These are phyloP conservation scores for Hericium coralloides DNA, from an alignment of 768 basidiomycete genomes.

Conservation along the genomic window DNA sequence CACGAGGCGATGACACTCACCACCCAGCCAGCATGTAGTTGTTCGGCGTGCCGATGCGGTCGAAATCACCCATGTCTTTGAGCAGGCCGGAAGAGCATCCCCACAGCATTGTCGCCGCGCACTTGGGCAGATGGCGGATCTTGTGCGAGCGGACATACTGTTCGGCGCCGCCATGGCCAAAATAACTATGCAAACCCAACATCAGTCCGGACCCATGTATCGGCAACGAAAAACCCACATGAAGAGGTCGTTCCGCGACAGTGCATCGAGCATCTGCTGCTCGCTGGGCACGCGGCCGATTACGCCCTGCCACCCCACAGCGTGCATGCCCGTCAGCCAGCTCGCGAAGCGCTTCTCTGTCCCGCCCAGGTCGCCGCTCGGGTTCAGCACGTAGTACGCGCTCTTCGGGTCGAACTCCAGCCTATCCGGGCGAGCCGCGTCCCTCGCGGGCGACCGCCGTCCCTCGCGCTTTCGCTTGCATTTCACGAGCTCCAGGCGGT, in stretches of 20 bases:
- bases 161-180: slow-evolving; percentile 94
- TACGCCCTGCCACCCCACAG: slow-evolving; percentile 78
- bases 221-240: slow-evolving; percentile 48
- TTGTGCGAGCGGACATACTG: slow-evolving; percentile 88
- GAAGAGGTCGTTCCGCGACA: slow-evolving; percentile 74
- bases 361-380: slow-evolving; percentile 78
- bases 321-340: slow-evolving; percentile 70
- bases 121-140: slow-evolving; percentile 71
- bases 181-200: slow-evolving; percentile 52
- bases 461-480: slow-evolving; percentile 30
- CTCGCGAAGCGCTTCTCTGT: slow-evolving; percentile 76
- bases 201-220: neutral
- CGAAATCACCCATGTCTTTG: slow-evolving; percentile 90
- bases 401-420: slow-evolving; percentile 55
- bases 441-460: slow-evolving; percentile 12
- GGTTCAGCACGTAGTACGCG: slow-evolving; percentile 83
- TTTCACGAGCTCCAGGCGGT: slow-evolving; percentile 57
- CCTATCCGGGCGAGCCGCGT: slow-evolving; percentile 27
- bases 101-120: slow-evolving; percentile 96
- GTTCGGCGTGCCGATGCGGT: slow-evolving; percentile 84
- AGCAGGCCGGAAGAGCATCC: slow-evolving; percentile 93
- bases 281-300: slow-evolving; percentile 71
- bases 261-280: slow-evolving; percentile 68
- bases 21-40: slow-evolving; percentile 97
- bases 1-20: slow-evolving; percentile 41